phyloP scores from a whole-genome alignment of 208 protist species.

The Leishmania braziliensis region DNA sequence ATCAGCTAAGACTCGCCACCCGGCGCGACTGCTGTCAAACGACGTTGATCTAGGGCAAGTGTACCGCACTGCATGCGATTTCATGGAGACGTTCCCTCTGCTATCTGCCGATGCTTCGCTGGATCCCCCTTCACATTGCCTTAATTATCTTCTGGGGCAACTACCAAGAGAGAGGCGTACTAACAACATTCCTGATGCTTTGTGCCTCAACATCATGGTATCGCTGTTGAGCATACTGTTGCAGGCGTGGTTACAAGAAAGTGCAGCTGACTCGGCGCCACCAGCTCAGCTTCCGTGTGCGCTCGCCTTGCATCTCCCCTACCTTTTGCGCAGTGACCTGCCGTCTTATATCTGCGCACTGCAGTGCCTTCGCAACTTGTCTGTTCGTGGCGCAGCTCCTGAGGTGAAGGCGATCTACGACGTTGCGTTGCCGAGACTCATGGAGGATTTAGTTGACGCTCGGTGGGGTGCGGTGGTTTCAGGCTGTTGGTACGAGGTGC shows the following conservation, averaged over 20 bases:
- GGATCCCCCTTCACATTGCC: constrained; percentile 23
- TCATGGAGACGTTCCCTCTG: not conserved
- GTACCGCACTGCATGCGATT: constrained; percentile 4
- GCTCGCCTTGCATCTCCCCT: constrained; percentile 26
- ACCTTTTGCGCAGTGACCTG: constrained; percentile 27
- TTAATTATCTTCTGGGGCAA: not conserved
- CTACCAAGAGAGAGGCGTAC: constrained; percentile 5
- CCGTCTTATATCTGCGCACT: constrained; percentile 20
- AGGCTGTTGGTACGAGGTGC: constrained; percentile 4
- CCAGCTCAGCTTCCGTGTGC: constrained; percentile 25
- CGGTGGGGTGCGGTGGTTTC: constrained; percentile 2
- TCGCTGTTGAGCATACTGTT: constrained; percentile 17
- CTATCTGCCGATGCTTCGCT: constrained; percentile 9
- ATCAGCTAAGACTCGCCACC: not conserved
- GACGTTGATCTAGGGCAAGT: not conserved
- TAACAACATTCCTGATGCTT: constrained; percentile 11
- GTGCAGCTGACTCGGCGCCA: not conserved
- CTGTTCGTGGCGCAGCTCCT: not conserved
- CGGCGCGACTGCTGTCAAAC: not conserved
- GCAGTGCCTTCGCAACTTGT: constrained; percentile 10
- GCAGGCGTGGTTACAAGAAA: constrained; percentile 13
- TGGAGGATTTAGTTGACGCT: constrained; percentile 26
- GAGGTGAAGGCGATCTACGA: constrained; percentile 22
- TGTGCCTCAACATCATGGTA: constrained; percentile 3
- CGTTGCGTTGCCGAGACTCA: constrained; percentile 14